These are phyloP conservation scores for Daldinia childiae DNA, from an alignment of 495 filamentous ascomycete genomes.

Conservation along the genomic window DNA sequence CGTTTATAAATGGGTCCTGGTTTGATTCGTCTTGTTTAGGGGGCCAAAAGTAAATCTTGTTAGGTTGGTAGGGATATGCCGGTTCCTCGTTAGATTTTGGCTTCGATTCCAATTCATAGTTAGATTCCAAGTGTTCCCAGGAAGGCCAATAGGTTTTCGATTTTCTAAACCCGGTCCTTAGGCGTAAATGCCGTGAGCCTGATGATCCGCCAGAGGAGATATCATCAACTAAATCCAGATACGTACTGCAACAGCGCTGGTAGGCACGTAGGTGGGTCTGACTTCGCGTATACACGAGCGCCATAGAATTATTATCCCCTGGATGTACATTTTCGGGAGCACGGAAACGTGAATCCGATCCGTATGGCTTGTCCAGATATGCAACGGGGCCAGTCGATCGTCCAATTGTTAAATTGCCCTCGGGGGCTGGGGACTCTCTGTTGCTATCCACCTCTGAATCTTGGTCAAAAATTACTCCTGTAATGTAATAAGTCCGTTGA, in stretches of 20 bases:
- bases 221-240: conserved; percentile 73
- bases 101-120: conserved; percentile 45
- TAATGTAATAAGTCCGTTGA: conserved; percentile 74
- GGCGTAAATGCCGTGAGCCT: conserved; percentile 56
- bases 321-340: conserved; percentile 52
- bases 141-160: conserved; percentile 21
- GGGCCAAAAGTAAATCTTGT: conserved; percentile 68
- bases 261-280: conserved; percentile 70
- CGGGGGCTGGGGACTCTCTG: not conserved
- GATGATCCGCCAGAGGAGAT: conserved; percentile 47
- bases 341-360: conserved; percentile 53
- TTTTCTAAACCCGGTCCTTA: conserved; percentile 60
- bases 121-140: conserved; percentile 45
- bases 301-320: conserved; percentile 51
- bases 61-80: conserved; percentile 55
- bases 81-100: not conserved
- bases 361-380: conserved; percentile 49
- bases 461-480: conserved; percentile 61
- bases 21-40: conserved; percentile 54
- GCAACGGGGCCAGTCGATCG: conserved; percentile 2
- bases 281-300: conserved; percentile 61
- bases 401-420: not conserved
- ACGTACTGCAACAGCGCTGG: conserved; percentile 65
- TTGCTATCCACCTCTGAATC: conserved; percentile 12
- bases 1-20: conserved; percentile 46